These are phyloP conservation scores for Podospora australis DNA, from an alignment of 495 filamentous ascomycete species.

Conservation along the genomic window DNA sequence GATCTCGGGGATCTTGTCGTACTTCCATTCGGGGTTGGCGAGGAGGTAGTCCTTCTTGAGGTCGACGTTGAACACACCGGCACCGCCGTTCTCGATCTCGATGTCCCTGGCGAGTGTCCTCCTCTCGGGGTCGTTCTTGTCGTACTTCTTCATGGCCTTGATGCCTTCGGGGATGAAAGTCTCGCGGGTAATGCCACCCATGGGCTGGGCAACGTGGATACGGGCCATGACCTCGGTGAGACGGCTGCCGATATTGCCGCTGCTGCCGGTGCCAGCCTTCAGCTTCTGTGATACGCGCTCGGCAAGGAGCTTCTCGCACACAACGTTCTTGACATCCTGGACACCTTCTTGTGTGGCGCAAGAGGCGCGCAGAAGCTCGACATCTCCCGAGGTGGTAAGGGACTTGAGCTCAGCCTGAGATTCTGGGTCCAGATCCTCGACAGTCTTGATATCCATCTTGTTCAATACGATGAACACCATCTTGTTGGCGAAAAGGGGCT, in stretches of 20 bases:
- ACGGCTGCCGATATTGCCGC: constrained; percentile 65
- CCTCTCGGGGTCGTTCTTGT: constrained; percentile 79
- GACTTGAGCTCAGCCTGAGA: constrained; percentile 69
- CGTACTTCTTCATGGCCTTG: constrained; percentile 74
- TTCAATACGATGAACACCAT: constrained; percentile 94
- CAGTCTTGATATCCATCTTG: constrained; percentile 88
- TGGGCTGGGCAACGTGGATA: constrained; percentile 91
- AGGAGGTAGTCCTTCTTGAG: constrained; percentile 80
- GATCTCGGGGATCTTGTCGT: constrained; percentile 86
- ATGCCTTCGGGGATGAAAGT: constrained; percentile 84
- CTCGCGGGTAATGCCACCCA: constrained; percentile 70
- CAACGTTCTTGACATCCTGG: constrained; percentile 88
- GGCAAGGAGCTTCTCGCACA: constrained; percentile 86
- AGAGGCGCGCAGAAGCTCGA: constrained; percentile 85
- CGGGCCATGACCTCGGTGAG: constrained; percentile 82
- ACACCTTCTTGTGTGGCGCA: constrained; percentile 94
- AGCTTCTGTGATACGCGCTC: constrained; percentile 92
- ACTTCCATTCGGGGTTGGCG: constrained; percentile 82
- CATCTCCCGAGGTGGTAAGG: constrained; percentile 75
- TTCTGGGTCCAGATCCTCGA: constrained; percentile 81
- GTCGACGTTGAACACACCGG: constrained; percentile 92
- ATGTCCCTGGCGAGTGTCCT: constrained; percentile 74
- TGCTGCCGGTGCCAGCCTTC: constrained; percentile 74
- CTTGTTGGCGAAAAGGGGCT: constrained; percentile 94
- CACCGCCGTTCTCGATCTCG: constrained; percentile 87